Evolutionary conservation across 1,284 basidiomycete species (phyloP).

Genomic region (Cutaneotrichosporon cavernicola): DNA sequence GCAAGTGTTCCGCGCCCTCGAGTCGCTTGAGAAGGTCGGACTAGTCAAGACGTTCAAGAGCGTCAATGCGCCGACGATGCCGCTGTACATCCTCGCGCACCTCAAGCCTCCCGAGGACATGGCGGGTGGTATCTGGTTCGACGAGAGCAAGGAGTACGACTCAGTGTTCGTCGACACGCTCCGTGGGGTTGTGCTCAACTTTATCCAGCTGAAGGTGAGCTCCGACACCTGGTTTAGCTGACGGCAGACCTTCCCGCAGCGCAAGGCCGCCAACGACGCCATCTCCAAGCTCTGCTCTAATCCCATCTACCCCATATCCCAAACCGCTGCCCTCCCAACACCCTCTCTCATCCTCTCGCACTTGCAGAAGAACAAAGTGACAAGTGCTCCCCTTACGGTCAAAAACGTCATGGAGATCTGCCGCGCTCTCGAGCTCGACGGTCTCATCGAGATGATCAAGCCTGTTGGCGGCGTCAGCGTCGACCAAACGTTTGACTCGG

Average conservation of each 20-base stretch:
- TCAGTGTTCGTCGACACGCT: conserved; percentile 44
- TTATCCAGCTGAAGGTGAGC: conserved; percentile 40
- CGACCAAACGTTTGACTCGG: conserved; percentile 22
- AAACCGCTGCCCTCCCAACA: conserved; percentile 36
- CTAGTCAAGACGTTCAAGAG: conserved; percentile 50
- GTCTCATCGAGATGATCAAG: conserved; percentile 49
- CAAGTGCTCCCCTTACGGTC: conserved; percentile 37
- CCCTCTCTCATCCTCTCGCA: conserved; percentile 38
- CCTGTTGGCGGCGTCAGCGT: conserved; percentile 41
- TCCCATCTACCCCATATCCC: conserved; percentile 38
- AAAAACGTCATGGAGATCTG: conserved; percentile 53
- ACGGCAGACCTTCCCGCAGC: conserved; percentile 35
- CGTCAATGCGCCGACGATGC: conserved; percentile 47
- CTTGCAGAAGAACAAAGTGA: conserved; percentile 37
- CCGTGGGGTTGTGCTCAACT: conserved; percentile 33
- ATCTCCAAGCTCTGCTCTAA: conserved; percentile 28
- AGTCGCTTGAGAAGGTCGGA: conserved; percentile 41
- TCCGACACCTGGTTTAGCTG: background rate
- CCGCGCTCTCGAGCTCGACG: conserved; percentile 50
- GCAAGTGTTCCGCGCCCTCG: conserved; percentile 41
- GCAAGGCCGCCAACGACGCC: conserved; percentile 22
- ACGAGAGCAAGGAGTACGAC: conserved; percentile 50
- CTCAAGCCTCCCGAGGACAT: conserved; percentile 49
- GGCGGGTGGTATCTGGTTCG: conserved; percentile 52
- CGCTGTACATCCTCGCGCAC: conserved; percentile 43